phyloP scores from a whole-genome alignment of 2,329 filamentous ascomycete species.

The Aaosphaeria arxii region DNA sequence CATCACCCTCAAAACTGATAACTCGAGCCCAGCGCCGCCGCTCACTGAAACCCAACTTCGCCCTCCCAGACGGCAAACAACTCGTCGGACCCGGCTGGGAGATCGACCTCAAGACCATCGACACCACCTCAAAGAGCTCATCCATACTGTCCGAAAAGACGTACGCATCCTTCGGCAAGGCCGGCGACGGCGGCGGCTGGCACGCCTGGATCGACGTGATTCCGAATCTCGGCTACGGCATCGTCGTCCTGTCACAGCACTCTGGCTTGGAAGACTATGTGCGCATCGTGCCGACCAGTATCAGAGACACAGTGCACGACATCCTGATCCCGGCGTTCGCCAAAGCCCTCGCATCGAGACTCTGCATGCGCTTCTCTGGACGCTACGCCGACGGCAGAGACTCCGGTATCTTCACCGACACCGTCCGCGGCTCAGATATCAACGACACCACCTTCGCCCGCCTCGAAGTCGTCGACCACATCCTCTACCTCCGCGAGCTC shows the following conservation, averaged over 20 bases:
- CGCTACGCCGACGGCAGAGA: slow-evolving; percentile 16
- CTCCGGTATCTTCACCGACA: slow-evolving; percentile 16
- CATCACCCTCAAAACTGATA: slow-evolving; percentile 16
- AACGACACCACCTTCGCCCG: slow-evolving; percentile 17
- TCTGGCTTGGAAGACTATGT: slow-evolving; percentile 12
- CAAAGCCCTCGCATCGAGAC: slow-evolving; percentile 11
- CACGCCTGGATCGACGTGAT: slow-evolving; percentile 28
- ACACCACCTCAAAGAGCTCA: slow-evolving; percentile 7
- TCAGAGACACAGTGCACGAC: slow-evolving; percentile 17
- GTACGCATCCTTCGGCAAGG: slow-evolving; percentile 28
- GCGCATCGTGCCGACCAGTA: slow-evolving; percentile 12
- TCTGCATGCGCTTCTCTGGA: slow-evolving; percentile 18
- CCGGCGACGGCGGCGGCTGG: slow-evolving; percentile 31
- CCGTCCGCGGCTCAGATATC: slow-evolving; percentile 4
- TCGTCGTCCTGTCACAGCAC: slow-evolving; percentile 19
- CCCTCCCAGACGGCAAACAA: slow-evolving; percentile 23
- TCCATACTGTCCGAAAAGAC: slow-evolving; percentile 9
- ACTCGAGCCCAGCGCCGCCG: slow-evolving; percentile 19
- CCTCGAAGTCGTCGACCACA: slow-evolving; percentile 21
- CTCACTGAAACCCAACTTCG: slow-evolving; percentile 18
- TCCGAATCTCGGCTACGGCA: slow-evolving; percentile 28
- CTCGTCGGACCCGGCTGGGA: slow-evolving; percentile 29
- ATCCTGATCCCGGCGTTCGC: slow-evolving; percentile 25
- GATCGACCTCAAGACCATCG: slow-evolving; percentile 14
- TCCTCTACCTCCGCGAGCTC: slow-evolving; percentile 24